Evolutionary conservation across 257 asterid species (phyloP).

Genomic region (Anisodus tanguticus): DNA sequence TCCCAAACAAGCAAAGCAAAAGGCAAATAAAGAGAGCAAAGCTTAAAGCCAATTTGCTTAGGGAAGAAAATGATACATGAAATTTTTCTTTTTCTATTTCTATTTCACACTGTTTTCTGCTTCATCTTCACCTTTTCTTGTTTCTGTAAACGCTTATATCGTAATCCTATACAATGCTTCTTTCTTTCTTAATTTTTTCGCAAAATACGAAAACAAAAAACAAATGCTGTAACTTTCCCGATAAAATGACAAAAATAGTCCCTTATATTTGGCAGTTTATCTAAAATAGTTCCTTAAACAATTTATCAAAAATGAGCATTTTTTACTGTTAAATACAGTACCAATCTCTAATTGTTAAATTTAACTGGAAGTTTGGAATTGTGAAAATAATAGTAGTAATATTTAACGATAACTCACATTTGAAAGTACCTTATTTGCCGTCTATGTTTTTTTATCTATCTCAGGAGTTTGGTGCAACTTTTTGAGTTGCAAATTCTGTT

Average conservation of each 20-base stretch:
- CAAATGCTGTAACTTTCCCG: not conserved
- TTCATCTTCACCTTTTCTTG: slow-evolving; percentile 31
- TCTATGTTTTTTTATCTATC: not conserved
- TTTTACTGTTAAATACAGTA: too few species aligned
- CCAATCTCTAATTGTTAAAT: too few species aligned
- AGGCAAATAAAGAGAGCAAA: slow-evolving; percentile 34
- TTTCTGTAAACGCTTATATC: slow-evolving; percentile 26
- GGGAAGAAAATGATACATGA: slow-evolving; percentile 19
- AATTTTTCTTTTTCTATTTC: slow-evolving; percentile 29
- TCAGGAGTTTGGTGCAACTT: not conserved
- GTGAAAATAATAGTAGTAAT: not conserved
- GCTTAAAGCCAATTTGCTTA: slow-evolving; percentile 18
- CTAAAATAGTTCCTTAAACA: too few species aligned
- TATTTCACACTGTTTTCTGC: slow-evolving; percentile 22
- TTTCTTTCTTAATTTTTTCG: not conserved
- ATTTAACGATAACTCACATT: not conserved
- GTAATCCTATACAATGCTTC: slow-evolving; percentile 14
- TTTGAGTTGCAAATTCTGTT: too few species aligned
- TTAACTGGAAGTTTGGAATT: not conserved
- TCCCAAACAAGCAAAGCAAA: slow-evolving; percentile 17
- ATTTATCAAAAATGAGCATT: too few species aligned
- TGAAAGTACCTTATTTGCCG: not conserved
- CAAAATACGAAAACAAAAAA: not conserved
- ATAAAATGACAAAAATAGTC: too few species aligned
- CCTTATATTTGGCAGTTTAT: too few species aligned